These are phyloP conservation scores for Yamadazyma blattariae DNA, from an alignment of 1,139 yeast genomes.

Conservation along the genomic window DNA sequence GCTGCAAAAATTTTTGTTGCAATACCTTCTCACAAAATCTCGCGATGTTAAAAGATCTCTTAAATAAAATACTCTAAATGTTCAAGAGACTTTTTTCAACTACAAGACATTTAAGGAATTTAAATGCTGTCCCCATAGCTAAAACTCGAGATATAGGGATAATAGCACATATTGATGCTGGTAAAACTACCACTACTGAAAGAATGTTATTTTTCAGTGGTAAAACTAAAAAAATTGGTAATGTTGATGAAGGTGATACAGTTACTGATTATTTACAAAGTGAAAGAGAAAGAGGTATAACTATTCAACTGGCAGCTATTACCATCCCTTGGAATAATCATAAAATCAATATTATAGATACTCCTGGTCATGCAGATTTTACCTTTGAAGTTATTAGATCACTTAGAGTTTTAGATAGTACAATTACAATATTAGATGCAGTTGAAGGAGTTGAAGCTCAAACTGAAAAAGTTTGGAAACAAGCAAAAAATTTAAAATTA, in stretches of 20 bases:
- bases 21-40: too few species aligned
- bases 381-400: slow-evolving; percentile 92
- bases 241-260: slow-evolving; percentile 96
- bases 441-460: slow-evolving; percentile 99
- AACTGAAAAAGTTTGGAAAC: slow-evolving; percentile 95
- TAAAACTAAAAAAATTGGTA: slow-evolving; percentile 74
- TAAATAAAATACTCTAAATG: too few species aligned
- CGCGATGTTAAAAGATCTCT: too few species aligned
- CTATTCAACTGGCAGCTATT: slow-evolving; percentile 95
- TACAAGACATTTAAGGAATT: not conserved
- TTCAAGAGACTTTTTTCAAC: too few species aligned
- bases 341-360: slow-evolving; percentile 83
- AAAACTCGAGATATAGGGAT: slow-evolving; percentile 71
- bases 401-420: slow-evolving; percentile 88
- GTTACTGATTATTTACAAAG: slow-evolving; percentile 91
- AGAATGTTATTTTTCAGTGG: slow-evolving; percentile 90
- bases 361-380: slow-evolving; percentile 99
- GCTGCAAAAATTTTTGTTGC: too few species aligned
- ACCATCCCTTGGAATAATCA: slow-evolving; percentile 81
- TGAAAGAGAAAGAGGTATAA: slow-evolving; percentile 90
- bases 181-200: slow-evolving; percentile 87
- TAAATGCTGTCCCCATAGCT: slow-evolving; percentile 24
- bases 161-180: slow-evolving; percentile 89
- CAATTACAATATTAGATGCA: slow-evolving; percentile 87
- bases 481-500: slow-evolving; percentile 62